Base-by-base conservation (phyloP, 345 rosid genomes). In the Sonneratia alba region DNA sequence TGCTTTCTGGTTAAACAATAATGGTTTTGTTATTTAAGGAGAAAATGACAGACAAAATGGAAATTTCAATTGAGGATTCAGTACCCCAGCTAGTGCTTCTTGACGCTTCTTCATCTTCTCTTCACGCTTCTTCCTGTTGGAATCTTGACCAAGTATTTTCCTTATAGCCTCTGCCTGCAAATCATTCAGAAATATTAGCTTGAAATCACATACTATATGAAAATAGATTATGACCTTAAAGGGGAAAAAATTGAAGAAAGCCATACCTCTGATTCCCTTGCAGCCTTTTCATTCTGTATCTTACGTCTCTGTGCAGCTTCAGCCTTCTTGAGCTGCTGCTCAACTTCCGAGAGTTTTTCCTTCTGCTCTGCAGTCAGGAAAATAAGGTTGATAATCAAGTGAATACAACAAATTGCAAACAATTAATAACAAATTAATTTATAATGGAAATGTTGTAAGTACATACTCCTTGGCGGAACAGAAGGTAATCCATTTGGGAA, bases 71-170 rank as follows among this genome's bases (percentile, higher is more conserved):
- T 24, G 48, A 57, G 36, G 53, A 71, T 42, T 56, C 49, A 75
- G 56, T 86, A 90, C 97, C 97, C 87, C 94, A 45, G 89, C 94
- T 78, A 91, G 21, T 77, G 91, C 99, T 79, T 89, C 97, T 67
- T 74, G 96, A 34, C 90, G 92, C 78, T 84, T 40, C 7, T 40
- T 92, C 0, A 76, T 85, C 82, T 92, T 88, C 57, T 85, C 94
- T 81, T 89, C 97, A 62, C 90, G 88, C 75, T 91, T 96, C 92
- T 89, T 91, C 83, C 97, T 79, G 79, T 72, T 83, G 15, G 99
- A 92, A 81, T 91, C 97, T 81, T 92, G 98, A 61, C 98, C 97
- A 12, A 92, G 98, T 74, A 96, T 92, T 87, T 92, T 96, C 68
- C 89, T 82, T 40, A 92, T 92, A 71, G 98, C 99, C 80, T 87